Percentiles rank a stretch among this genome's conserved stretches.
Conservation (phyloP, 805 yeast genomes). For the Wickerhamiella qilinensis region DNA sequence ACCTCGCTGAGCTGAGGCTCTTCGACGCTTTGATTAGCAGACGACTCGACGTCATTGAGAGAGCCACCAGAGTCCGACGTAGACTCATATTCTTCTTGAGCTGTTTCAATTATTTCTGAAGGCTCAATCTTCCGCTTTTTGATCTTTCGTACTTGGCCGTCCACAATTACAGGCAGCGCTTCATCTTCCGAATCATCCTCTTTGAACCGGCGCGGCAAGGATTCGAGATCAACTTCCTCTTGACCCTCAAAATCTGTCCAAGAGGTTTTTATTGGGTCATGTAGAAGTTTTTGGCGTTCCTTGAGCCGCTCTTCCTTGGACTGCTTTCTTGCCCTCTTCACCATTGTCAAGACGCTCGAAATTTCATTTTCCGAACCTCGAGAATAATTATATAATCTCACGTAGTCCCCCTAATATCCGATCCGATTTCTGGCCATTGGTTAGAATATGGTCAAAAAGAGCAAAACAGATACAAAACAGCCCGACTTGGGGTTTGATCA, state of each 20-base stretch:
- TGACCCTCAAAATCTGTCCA: constrained; percentile 23
- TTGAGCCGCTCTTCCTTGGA: constrained; percentile 3
- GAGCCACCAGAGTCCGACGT: constrained; percentile 2
- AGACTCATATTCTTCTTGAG: constrained; percentile 17
- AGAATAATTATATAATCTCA: neutral
- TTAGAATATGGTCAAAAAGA: too few species aligned
- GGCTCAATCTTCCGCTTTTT: constrained; percentile 13
- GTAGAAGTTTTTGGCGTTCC: constrained; percentile 7
- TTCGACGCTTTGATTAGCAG: constrained; percentile 18
- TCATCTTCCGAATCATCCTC: constrained; percentile 30
- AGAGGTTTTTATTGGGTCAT: constrained; percentile 5
- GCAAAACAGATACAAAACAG: too few species aligned
- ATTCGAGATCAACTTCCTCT: constrained; percentile 67
- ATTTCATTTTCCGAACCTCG: neutral
- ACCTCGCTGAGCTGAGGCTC: constrained; percentile 26
- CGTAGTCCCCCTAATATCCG: neutral
- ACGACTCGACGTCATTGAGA: constrained; percentile 3
- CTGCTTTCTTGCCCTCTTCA: constrained; percentile 7
- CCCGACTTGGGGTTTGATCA: constrained; percentile 8
- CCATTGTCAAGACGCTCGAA: constrained; percentile 5
- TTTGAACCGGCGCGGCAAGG: constrained; percentile 42
- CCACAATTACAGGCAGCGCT: constrained; percentile 59
- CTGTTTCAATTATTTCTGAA: too few species aligned
- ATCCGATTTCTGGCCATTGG: neutral
- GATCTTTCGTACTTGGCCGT: constrained; percentile 41